phyloP scores from a whole-genome alignment of 2,329 filamentous ascomycete species.

The Verticillium alfalfae region DNA sequence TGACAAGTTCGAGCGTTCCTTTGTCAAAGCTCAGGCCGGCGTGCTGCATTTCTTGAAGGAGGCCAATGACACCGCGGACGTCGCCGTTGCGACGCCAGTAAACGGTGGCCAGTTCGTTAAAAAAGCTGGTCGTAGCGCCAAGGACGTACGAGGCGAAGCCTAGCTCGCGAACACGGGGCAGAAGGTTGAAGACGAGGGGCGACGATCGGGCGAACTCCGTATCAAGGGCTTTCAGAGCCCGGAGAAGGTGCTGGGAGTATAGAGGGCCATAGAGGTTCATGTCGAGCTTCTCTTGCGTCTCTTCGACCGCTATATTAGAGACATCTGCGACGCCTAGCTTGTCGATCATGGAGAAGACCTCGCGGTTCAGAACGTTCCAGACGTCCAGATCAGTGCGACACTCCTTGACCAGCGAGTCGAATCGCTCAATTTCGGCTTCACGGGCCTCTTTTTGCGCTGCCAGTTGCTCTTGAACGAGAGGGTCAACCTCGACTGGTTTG shows the following conservation, averaged over 20 bases:
- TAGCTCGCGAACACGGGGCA: conserved; percentile 62
- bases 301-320: neutral
- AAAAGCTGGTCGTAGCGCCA: conserved; percentile 64
- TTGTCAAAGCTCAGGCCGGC: conserved; percentile 54
- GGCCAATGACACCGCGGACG: conserved; percentile 43
- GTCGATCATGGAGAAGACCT: conserved; percentile 58
- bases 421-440: conserved; percentile 40
- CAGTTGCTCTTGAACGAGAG: conserved; percentile 6
- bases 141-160: conserved; percentile 67
- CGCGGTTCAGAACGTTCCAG: conserved; percentile 60
- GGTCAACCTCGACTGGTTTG: neutral
- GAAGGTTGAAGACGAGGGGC: conserved; percentile 50
- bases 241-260: conserved; percentile 56
- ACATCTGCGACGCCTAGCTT: conserved; percentile 45
- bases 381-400: conserved; percentile 58
- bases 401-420: conserved; percentile 47
- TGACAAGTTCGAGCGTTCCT: conserved; percentile 33
- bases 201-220: conserved; percentile 53
- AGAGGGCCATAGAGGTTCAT: conserved; percentile 58
- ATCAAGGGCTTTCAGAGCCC: conserved; percentile 52
- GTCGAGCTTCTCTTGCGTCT: conserved; percentile 23
- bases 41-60: conserved; percentile 62
- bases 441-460: conserved; percentile 33
- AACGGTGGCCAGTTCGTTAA: conserved; percentile 59
- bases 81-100: conserved; percentile 59